These are phyloP conservation scores for Euphrasia confusa DNA, from an alignment of 257 asterid genomes.

Conservation along the genomic window DNA sequence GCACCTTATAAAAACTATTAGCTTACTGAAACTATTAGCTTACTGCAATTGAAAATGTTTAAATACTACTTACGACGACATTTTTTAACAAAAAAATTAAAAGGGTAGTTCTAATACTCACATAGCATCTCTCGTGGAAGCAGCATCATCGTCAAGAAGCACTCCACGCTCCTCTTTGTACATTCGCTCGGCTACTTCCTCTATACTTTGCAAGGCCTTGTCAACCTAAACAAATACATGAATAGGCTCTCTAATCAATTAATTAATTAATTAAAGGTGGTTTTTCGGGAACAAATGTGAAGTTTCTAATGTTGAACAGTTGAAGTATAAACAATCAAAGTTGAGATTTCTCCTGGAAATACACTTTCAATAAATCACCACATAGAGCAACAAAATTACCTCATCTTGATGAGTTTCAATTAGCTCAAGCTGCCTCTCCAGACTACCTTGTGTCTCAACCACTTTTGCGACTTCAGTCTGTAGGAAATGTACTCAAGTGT, in stretches of 20 bases:
- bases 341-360: neutral
- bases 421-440: constrained; percentile 90
- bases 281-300: neutral
- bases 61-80: neutral
- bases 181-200: constrained; percentile 80
- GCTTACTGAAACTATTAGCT: neutral
- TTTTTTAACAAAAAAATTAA: neutral
- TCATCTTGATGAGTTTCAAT: constrained; percentile 96
- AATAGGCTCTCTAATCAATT: neutral
- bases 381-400: constrained; percentile 37
- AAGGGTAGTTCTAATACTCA: constrained; percentile 32
- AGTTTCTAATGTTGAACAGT: neutral
- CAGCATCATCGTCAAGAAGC: constrained; percentile 93
- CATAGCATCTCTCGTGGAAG: constrained; percentile 93
- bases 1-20: neutral
- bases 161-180: constrained; percentile 76
- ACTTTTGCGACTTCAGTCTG: constrained; percentile 95
- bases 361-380: constrained; percentile 3
- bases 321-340: neutral
- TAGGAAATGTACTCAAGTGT: constrained; percentile 18
- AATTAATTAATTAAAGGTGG: neutral
- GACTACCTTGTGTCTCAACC: constrained; percentile 71
- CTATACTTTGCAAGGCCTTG: constrained; percentile 89
- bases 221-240: constrained; percentile 53
- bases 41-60: neutral